phyloP scores from a whole-genome alignment of 2,329 filamentous ascomycete species.

The Alternaria arbusti region DNA sequence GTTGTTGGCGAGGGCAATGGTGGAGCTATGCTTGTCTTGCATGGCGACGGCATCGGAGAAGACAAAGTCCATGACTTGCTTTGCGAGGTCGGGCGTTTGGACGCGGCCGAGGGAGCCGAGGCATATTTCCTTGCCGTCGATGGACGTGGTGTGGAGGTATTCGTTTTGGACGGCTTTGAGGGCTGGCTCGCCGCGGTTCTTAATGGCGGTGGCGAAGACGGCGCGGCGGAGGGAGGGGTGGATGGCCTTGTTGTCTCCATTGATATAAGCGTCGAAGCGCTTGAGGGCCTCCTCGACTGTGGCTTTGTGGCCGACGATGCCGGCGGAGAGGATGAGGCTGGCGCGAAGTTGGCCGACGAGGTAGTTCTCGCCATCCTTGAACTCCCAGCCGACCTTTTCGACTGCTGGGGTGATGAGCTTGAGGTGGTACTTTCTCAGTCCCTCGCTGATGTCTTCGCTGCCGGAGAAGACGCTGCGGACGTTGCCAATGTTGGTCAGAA shows the following conservation, averaged over 20 bases:
- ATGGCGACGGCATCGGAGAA: constrained; percentile 84
- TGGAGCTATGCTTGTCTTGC: constrained; percentile 86
- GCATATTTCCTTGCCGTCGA: constrained; percentile 90
- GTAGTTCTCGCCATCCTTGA: constrained; percentile 78
- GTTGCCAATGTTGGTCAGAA: constrained; percentile 75
- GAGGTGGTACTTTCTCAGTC: constrained; percentile 78
- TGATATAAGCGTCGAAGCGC: constrained; percentile 81
- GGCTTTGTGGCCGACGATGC: constrained; percentile 75
- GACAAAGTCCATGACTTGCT: constrained; percentile 72
- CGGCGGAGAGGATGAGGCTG: constrained; percentile 77
- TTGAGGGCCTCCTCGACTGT: constrained; percentile 75
- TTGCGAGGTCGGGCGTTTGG: constrained; percentile 71
- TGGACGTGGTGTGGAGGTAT: constrained; percentile 79
- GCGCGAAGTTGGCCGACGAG: constrained; percentile 83
- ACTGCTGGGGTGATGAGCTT: constrained; percentile 77
- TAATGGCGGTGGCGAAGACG: constrained; percentile 80
- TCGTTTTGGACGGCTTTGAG: constrained; percentile 81
- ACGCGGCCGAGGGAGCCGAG: constrained; percentile 78
- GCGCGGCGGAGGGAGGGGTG: constrained; percentile 81
- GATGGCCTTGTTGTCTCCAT: constrained; percentile 70
- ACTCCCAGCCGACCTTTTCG: constrained; percentile 85
- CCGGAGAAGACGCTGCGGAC: constrained; percentile 86
- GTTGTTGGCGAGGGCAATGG: constrained; percentile 75
- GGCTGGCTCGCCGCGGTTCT: constrained; percentile 72
- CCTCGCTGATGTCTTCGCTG: constrained; percentile 73